These are phyloP conservation scores for Stachybotrys elegans DNA, from an alignment of 2,329 filamentous ascomycete species.

Conservation along the genomic window DNA sequence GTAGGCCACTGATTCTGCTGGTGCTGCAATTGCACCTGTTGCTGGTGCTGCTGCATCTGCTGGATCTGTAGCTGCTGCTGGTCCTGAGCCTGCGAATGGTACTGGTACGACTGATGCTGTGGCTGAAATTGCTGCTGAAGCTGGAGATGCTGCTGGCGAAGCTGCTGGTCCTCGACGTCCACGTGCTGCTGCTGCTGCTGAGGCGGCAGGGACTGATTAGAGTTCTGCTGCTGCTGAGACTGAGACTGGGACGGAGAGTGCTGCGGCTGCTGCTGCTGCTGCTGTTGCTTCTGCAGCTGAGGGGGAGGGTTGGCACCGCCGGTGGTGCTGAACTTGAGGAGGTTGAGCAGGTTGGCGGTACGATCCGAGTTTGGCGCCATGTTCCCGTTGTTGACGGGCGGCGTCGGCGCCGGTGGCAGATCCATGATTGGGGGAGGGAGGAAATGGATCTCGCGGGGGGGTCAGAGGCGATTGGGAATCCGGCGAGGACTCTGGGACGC, in stretches of 20 bases:
- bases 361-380: slow-evolving; percentile 38
- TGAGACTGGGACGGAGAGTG: no score
- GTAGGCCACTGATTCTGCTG: slow-evolving; percentile 23
- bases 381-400: slow-evolving; percentile 34
- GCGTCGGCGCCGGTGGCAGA: slow-evolving; percentile 48
- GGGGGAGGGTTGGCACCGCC: slow-evolving; percentile 22
- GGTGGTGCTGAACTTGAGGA: slow-evolving; percentile 54
- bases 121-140: slow-evolving; percentile 8
- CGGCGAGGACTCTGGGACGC: not conserved
- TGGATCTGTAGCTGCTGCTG: slow-evolving; percentile 11
- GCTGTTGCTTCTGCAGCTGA: slow-evolving; percentile 28
- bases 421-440: no score
- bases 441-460: no score
- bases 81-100: slow-evolving; percentile 15
- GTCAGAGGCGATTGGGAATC: not conserved
- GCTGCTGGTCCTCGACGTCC: no score
- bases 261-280: slow-evolving; percentile 15
- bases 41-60: slow-evolving; percentile 10
- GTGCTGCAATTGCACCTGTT: slow-evolving; percentile 9
- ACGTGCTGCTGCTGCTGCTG: slow-evolving; percentile 6
- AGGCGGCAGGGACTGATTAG: slow-evolving; percentile 13
- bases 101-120: slow-evolving; percentile 11
- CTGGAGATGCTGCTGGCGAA: slow-evolving; percentile 11
- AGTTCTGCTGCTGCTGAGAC: slow-evolving; percentile 17
- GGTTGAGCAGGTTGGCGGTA: slow-evolving; percentile 52